Conservation (phyloP, 2,329 filamentous ascomycete species). For the Colletotrichum filicis region DNA sequence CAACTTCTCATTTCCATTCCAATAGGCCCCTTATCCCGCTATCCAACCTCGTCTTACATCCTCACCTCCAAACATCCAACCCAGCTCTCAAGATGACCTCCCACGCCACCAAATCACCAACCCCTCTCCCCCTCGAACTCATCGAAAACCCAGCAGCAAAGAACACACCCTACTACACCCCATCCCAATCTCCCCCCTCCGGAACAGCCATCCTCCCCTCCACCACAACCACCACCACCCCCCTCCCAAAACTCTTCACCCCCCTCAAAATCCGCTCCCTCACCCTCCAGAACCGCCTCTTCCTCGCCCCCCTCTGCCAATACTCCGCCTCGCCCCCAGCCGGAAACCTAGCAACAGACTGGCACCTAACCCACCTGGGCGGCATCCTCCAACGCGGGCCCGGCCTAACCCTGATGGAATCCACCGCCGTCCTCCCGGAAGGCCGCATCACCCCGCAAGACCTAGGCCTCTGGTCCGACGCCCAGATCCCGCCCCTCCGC, state of each 20-base stretch:
- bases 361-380: conserved; percentile 80
- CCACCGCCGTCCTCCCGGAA: conserved; percentile 70
- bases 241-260: conserved; percentile 60
- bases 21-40: not conserved
- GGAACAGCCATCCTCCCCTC: conserved; percentile 52
- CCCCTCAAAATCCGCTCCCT: conserved; percentile 58
- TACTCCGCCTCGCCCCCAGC: conserved; percentile 54
- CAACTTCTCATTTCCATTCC: not conserved
- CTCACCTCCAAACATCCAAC: not conserved
- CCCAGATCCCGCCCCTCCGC: conserved; percentile 69
- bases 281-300: conserved; percentile 57
- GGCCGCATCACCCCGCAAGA: conserved; percentile 79
- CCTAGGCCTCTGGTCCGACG: conserved; percentile 74
- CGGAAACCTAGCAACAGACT: conserved; percentile 71
- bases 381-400: conserved; percentile 76
- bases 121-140: not conserved
- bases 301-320: conserved; percentile 59
- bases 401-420: conserved; percentile 72
- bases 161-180: conserved; percentile 58
- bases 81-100: not conserved
- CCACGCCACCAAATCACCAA: not conserved
- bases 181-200: conserved; percentile 55
- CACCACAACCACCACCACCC: conserved; percentile 30
- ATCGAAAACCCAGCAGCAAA: conserved; percentile 42
- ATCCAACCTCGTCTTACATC: not conserved